These are phyloP conservation scores for Saprolegnia parasitica DNA, from an alignment of 352 stramenopile genomes.

Conservation along the genomic window DNA sequence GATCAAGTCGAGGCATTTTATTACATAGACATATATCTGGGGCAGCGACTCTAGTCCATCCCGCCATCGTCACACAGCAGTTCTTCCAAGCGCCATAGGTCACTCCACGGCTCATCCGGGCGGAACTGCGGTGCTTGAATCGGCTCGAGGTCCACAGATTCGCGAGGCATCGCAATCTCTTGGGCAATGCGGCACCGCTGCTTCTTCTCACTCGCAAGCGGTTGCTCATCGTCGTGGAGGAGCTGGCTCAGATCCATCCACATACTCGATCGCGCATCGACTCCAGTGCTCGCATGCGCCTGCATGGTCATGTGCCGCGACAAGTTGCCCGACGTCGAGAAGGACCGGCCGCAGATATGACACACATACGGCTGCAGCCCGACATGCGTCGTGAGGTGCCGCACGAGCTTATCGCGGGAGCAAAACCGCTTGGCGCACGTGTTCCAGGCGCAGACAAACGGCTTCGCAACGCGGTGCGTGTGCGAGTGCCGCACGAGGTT, in stretches of 20 bases:
- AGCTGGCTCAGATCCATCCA: background rate
- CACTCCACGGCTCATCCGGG: too few relatives aligned
- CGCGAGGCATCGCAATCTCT: too few relatives aligned
- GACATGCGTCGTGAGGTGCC: background rate
- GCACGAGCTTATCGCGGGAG: background rate
- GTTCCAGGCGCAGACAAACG: background rate
- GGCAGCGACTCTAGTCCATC: too few relatives aligned
- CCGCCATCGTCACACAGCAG: too few relatives aligned
- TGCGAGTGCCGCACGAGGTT: background rate
- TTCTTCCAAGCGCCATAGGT: too few relatives aligned
- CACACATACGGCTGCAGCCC: background rate
- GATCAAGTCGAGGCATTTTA: too few relatives aligned
- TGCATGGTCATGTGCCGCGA: background rate
- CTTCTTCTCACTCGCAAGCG: too few relatives aligned
- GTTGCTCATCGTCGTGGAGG: background rate
- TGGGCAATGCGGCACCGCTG: too few relatives aligned
- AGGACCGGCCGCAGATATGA: background rate
- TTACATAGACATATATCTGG: too few relatives aligned
- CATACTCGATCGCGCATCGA: background rate
- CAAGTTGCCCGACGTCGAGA: background rate
- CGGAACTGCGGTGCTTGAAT: too few relatives aligned
- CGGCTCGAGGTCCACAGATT: too few relatives aligned
- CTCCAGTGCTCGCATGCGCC: background rate
- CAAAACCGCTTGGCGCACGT: background rate
- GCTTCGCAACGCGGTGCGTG: background rate